These are phyloP conservation scores for Eremothecium gossypii DNA, from an alignment of 1,139 yeast species.

Conservation along the genomic window DNA sequence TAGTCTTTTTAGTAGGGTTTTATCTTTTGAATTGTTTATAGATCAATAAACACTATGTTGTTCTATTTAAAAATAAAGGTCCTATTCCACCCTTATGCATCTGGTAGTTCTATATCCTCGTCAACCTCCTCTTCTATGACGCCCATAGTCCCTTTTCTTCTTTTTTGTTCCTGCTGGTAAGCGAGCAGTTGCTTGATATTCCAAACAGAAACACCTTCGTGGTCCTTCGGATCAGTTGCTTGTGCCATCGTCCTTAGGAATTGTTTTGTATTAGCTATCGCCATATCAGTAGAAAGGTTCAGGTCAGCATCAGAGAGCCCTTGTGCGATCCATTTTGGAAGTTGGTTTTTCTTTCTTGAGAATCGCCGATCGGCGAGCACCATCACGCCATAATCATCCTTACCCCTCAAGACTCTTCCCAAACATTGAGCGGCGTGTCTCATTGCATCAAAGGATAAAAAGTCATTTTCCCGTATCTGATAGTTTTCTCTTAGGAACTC, in stretches of 20 bases:
- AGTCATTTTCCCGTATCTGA: conserved; percentile 88
- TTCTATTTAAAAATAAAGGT: neutral
- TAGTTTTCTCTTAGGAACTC: conserved; percentile 90
- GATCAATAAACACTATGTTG: neutral
- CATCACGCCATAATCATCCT: conserved; percentile 98
- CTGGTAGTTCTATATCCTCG: conserved; percentile 13
- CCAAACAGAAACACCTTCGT: conserved; percentile 95
- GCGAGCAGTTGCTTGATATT: conserved; percentile 56
- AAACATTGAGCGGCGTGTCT: conserved; percentile 98
- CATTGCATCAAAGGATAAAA: conserved; percentile 96
- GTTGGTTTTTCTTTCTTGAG: conserved; percentile 71
- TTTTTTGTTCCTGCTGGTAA: conserved; percentile 47
- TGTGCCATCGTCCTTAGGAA: conserved; percentile 90
- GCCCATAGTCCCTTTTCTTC: conserved; percentile 11
- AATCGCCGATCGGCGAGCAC: conserved; percentile 92
- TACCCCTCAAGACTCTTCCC: conserved; percentile 94
- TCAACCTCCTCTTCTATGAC: conserved; percentile 10
- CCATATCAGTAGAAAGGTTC: conserved; percentile 94
- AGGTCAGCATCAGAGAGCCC: conserved; percentile 86
- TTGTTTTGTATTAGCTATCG: conserved; percentile 87
- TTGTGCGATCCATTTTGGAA: conserved; percentile 96
- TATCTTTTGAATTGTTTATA: neutral
- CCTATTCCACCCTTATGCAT: neutral
- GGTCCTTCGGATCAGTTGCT: conserved; percentile 83
- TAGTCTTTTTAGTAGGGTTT: neutral